Base-by-base conservation (phyloP, 257 asterid genomes). In the Capsicum rhomboideum region DNA sequence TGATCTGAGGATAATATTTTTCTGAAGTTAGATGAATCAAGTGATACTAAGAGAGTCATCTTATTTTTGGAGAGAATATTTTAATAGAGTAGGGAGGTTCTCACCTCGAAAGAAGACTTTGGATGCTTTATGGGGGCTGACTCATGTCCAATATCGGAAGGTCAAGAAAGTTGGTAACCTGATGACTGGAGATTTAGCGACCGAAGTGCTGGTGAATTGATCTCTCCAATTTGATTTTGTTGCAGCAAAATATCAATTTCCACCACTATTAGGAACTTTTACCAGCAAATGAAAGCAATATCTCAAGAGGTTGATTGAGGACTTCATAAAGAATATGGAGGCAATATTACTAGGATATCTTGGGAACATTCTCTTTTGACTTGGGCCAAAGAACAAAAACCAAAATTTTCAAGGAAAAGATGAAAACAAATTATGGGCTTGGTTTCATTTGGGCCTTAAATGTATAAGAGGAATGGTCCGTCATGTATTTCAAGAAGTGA, bases 331-430 rank as follows among this genome's bases (percentile, higher is more conserved):
- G 86, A 37, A 88, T 83, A 84, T 83, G 85, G 82, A 84, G 83
- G 89, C 92, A 88, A 91, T 89, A 89, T 87, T 89, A 86, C 80
- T 54, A 8, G 93, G 82, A 88, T 88, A 63, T 88, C 21, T n/a
- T 55, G 63, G 68, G 34, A 59, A 21, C 16, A 59, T 59, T 21
- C 52, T 37, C 53, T n/a, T 69, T 37, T 37, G 78, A 20, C 14
- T 40, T 69, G 78, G 78, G 49, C 52, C 53, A 37, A 20, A 14
- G 9, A 34, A 31, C 1, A 18, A 0, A 69, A 17, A 37, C 78
- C 29, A 37, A 26, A 20, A 34, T 34, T 34, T 34, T 34, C 40
- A 34, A 5, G 14, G 21, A 1, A 37, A 34, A 69, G 18, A 20
- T 40, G 52, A 18, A 17, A 63, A 28, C 20, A 40, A 40, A 31